Evolutionary conservation across 2,329 filamentous ascomycete genomes (phyloP).

Genomic region (Cercospora nicotianae): DNA sequence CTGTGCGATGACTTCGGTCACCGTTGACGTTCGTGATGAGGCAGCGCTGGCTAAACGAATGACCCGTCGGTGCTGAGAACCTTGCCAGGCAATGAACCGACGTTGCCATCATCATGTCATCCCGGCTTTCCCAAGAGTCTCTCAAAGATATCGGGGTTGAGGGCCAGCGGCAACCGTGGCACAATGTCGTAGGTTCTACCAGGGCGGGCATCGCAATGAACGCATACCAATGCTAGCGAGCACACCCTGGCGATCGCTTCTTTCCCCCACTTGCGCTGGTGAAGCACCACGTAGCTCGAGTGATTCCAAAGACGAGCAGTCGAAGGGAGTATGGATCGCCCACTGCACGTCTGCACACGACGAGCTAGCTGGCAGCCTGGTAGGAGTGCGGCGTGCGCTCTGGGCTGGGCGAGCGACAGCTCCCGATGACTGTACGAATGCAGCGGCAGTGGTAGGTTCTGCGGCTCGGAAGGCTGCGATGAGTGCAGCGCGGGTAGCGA

Average conservation of each 20-base stretch:
- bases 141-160: neutral
- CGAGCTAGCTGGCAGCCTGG: neutral
- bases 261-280: neutral
- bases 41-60: neutral
- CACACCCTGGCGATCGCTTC: slow-evolving; percentile 1
- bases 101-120: neutral
- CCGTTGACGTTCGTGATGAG: neutral
- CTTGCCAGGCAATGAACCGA: neutral
- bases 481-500: neutral
- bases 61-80: neutral
- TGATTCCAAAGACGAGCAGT: neutral
- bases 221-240: neutral
- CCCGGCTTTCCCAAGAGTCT: slow-evolving; percentile 3
- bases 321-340: neutral
- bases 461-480: slow-evolving; percentile 3
- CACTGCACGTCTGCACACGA: neutral
- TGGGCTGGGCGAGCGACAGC: neutral
- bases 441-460: neutral
- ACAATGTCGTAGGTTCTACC: slow-evolving; percentile 17
- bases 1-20: neutral
- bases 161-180: slow-evolving; percentile 14
- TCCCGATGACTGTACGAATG: neutral
- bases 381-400: neutral
- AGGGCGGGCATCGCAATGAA: neutral
- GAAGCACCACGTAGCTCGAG: neutral